Evolutionary conservation across 1,284 basidiomycete species (phyloP).

Genomic region (Hortiboletus rubellus): DNA sequence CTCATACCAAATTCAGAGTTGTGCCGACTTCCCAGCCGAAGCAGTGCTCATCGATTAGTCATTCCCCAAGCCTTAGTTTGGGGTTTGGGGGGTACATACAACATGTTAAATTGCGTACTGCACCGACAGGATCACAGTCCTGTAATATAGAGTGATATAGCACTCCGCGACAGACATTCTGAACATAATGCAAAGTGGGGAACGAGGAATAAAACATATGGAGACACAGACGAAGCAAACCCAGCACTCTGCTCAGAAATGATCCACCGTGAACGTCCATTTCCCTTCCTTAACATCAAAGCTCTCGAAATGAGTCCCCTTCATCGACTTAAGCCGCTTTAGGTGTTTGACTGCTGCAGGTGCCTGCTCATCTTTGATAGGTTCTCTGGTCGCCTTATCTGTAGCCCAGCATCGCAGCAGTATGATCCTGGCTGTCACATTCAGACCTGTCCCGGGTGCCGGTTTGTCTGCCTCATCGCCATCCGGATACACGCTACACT

Average conservation of each 20-base stretch:
- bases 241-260: conserved; percentile 58
- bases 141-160: conserved; percentile 22
- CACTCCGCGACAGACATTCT: neutral
- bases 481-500: conserved; percentile 93
- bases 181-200: neutral
- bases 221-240: neutral
- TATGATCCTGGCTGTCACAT: conserved; percentile 81
- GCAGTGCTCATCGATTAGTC: neutral
- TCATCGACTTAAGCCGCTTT: conserved; percentile 83
- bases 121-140: neutral
- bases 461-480: conserved; percentile 80
- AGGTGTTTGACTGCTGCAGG: conserved; percentile 76
- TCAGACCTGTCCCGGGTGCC: conserved; percentile 81
- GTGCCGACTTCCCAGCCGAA: conserved; percentile 2
- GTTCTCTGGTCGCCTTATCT: conserved; percentile 90
- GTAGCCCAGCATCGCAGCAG: conserved; percentile 86
- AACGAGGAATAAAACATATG: neutral
- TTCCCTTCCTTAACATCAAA: conserved; percentile 82
- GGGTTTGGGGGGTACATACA: too few relatives aligned
- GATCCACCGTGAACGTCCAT: conserved; percentile 94
- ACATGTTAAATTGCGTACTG: conserved; percentile 11
- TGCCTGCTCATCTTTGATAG: conserved; percentile 82
- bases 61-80: too few relatives aligned
- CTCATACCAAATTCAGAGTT: too few relatives aligned
- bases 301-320: conserved; percentile 82